Evolutionary conservation across 2,329 filamentous ascomycete genomes (phyloP).

Genomic region (Cladophialophora yegresii): DNA sequence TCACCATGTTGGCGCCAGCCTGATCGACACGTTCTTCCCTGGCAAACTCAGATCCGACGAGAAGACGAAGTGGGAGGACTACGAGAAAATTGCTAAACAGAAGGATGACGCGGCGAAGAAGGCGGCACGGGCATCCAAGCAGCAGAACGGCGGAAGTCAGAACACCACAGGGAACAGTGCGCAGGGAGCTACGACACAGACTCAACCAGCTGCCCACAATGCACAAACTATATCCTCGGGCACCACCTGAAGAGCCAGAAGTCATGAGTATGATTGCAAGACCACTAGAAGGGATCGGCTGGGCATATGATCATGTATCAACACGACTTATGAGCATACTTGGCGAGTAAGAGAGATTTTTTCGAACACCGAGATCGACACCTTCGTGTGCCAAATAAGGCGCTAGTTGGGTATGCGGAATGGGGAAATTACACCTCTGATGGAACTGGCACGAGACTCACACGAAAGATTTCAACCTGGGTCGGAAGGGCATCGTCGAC

Average conservation of each 20-base stretch:
- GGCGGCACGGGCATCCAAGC: neutral
- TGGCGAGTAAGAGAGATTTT: neutral
- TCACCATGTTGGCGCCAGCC: constrained; percentile 39
- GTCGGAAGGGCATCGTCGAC: neutral
- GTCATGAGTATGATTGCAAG: neutral
- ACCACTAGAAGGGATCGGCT: neutral
- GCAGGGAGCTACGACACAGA: neutral
- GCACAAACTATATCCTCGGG: neutral
- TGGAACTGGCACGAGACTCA: neutral
- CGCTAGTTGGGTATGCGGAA: neutral
- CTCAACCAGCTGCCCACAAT: neutral
- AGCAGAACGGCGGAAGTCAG: neutral
- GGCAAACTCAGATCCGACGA: constrained; percentile 20
- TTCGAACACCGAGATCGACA: neutral
- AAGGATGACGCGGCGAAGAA: neutral
- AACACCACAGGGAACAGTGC: neutral
- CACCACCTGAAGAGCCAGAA: neutral
- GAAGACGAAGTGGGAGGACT: constrained; percentile 20
- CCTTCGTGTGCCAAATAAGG: neutral
- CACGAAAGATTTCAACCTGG: neutral
- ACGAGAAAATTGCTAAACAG: neutral
- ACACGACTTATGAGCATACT: neutral
- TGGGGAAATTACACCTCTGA: too few species aligned
- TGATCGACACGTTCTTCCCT: constrained; percentile 42
- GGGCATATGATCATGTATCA: neutral